Evolutionary conservation across 1,139 yeast genomes (phyloP).

Genomic region (Geotrichum fermentans): DNA sequence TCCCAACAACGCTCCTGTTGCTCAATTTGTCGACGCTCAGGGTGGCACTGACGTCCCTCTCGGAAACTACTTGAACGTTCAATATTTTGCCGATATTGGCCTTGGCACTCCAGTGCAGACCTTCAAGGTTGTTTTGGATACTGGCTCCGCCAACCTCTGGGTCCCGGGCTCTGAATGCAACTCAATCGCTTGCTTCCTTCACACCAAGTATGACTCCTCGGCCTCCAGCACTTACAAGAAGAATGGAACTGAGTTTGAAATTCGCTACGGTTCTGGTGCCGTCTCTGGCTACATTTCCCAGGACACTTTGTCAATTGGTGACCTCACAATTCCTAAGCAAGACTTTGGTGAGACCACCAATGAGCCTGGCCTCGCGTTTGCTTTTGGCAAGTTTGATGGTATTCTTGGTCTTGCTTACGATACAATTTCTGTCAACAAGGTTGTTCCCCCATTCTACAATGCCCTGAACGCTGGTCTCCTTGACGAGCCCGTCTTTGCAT

Average conservation of each 20-base stretch:
- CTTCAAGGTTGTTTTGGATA: conserved; percentile 74
- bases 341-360: conserved; percentile 95
- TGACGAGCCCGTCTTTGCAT: conserved; percentile 80
- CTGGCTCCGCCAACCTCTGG: conserved; percentile 97
- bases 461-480: conserved; percentile 77
- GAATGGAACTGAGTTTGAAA: conserved; percentile 79
- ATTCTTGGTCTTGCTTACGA: conserved; percentile 91
- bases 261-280: conserved; percentile 89
- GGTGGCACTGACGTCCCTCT: conserved; percentile 68
- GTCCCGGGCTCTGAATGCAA: conserved; percentile 85
- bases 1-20: conserved; percentile 28
- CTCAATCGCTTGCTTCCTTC: conserved; percentile 92
- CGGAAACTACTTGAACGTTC: conserved; percentile 90
- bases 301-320: conserved; percentile 77
- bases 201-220: conserved; percentile 80
- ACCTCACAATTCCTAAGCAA: conserved; percentile 75
- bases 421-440: conserved; percentile 77
- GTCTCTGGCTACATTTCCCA: conserved; percentile 87
- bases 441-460: conserved; percentile 90
- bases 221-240: conserved; percentile 73
- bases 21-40: conserved; percentile 36
- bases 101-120: conserved; percentile 90
- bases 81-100: conserved; percentile 83
- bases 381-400: conserved; percentile 97
- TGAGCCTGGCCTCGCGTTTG: conserved; percentile 97